Percentiles rank a stretch among this genome's conserved stretches.
Evolutionary conservation across 345 rosid species (phyloP).

Genomic region (Passiflora organensis): DNA sequence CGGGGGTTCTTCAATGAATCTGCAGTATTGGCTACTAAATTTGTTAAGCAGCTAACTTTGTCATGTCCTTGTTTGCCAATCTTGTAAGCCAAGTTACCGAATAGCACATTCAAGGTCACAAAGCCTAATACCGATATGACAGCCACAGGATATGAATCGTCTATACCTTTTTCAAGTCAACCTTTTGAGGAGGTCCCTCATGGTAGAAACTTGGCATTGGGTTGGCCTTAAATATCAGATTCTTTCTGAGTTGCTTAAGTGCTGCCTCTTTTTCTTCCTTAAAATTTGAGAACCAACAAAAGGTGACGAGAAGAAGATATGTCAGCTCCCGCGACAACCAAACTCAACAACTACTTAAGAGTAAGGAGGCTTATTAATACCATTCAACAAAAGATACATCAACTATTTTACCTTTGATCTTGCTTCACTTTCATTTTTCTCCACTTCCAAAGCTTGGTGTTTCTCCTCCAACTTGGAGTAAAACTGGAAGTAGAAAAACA

Average conservation of each 20-base stretch:
- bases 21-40: background rate
- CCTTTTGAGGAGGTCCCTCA: conserved; percentile 28
- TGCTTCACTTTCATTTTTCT: conserved; percentile 67
- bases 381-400: conserved; percentile 1
- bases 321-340: background rate
- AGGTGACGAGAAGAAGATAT: background rate
- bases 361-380: conserved; percentile 1
- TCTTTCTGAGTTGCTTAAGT: conserved; percentile 35
- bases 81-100: background rate
- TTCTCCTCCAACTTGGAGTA: conserved; percentile 82
- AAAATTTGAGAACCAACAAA: conserved; percentile 3
- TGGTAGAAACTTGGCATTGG: conserved; percentile 42
- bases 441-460: conserved; percentile 75
- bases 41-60: background rate
- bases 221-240: conserved; percentile 32
- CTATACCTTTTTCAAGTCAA: conserved; percentile 36
- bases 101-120: background rate
- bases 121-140: background rate
- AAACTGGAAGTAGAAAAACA: conserved; percentile 40
- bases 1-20: too few species aligned
- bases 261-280: conserved; percentile 37
- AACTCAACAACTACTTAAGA: background rate
- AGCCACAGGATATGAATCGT: background rate
- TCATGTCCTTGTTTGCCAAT: background rate
- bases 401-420: conserved; percentile 56